Evolutionary conservation across 2,329 filamentous ascomycete species (phyloP).

Genomic region (Iodosphaeria phyllophila): DNA sequence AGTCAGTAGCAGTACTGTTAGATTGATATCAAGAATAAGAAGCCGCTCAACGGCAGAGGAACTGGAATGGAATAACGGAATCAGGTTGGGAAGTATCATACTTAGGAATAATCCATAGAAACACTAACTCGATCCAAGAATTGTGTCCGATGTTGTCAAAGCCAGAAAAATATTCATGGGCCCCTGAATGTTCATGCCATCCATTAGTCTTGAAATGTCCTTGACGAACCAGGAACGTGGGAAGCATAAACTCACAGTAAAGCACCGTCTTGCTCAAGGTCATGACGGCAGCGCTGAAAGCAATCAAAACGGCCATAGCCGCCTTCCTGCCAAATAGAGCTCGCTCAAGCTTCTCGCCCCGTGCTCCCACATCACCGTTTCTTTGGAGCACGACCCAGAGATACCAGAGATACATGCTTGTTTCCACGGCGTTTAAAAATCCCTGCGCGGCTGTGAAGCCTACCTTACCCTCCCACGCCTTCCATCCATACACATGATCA

Average conservation of each 20-base stretch:
- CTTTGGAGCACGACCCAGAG: constrained; percentile 16
- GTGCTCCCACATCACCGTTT: constrained; percentile 6
- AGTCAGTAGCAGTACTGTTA: too few relatives aligned
- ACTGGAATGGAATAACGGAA: constrained; percentile 7
- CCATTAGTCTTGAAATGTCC: background rate
- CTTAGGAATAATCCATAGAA: constrained; percentile 41
- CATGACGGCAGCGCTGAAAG: constrained; percentile 36
- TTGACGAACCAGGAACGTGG: background rate
- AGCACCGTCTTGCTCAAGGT: constrained; percentile 42
- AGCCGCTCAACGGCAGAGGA: background rate
- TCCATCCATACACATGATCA: constrained; percentile 68
- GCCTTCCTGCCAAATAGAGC: constrained; percentile 22
- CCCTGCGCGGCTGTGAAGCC: constrained; percentile 69
- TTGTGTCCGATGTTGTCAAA: constrained; percentile 42
- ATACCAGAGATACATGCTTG: constrained; percentile 42
- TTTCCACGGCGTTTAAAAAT: constrained; percentile 50
- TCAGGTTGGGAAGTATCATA: too few relatives aligned
- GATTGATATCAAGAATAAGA: background rate
- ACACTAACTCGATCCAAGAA: constrained; percentile 19
- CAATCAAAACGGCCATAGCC: constrained; percentile 25
- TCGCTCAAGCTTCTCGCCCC: constrained; percentile 11
- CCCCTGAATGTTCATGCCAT: constrained; percentile 19
- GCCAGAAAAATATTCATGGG: constrained; percentile 34
- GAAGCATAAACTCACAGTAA: constrained; percentile 27
- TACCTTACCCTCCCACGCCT: constrained; percentile 44